Evolutionary conservation across 345 rosid genomes (phyloP), one percentile per base, ranked within the genome.

Genomic region (Lenwebbia sp.): DNA sequence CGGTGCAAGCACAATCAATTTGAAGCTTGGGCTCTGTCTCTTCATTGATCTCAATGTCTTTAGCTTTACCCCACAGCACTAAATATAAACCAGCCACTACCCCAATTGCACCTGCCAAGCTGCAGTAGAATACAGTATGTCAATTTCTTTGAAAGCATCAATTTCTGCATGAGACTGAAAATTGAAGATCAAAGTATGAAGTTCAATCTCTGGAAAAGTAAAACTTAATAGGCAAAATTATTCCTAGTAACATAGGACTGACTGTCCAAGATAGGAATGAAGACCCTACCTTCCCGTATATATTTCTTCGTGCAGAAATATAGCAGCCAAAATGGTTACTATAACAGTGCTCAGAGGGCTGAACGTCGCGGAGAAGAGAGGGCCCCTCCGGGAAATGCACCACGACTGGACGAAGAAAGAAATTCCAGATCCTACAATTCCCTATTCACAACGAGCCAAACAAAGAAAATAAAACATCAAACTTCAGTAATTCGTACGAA

Each of bases 331-430:
- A n/a, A 92, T 26, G 70, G 95, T 87, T n/a, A 90, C 93, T 54
- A 92, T 90, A 53, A 94, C 93, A 23, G 95, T 93, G 87, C 92
- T 84, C 1, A 94, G 87, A 60, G 97, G 96, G 85, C 90, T 92
- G 90, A 94, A 95, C 90, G 94, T 85, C 4, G 96, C 93, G 85
- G 92, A 87, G 89, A 91, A 95, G 65, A 95, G 87, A 28, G 94
- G 96, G 58, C 97, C 96, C 85, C 92, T 88, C 82, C 62, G 78
- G 3, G 95, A 90, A 86, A 95, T 91, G 88, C 92, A 93, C 96
- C 96, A 95, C 26, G 98, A 94, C 88, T 95, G 96, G 84, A 93
- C 86, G 54, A 92, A 92, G 88, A 92, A 91, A 4, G 94, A 89
- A 26, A 90, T 82, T 0, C 94, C 95, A 82, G 91, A 84, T 65